Evolutionary conservation across 2,329 filamentous ascomycete genomes (phyloP).

Genomic region (Chaetomiaceae sp.): DNA sequence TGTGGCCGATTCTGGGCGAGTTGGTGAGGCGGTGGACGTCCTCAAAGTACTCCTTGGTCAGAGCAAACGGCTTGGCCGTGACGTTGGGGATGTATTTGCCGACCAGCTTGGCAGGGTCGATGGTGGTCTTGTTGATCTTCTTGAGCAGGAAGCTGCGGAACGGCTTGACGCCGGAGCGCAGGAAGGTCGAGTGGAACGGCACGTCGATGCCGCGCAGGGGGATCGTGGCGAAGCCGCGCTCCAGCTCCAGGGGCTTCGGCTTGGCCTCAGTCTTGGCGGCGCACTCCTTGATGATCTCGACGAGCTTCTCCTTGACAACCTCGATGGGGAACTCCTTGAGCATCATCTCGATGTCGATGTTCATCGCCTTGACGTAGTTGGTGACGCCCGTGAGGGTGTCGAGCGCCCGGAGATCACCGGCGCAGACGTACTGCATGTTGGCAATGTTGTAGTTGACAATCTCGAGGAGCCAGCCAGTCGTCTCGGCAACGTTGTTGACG

Average conservation of each 20-base stretch:
- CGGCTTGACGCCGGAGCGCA: conserved; percentile 96
- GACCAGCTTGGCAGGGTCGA: conserved; percentile 92
- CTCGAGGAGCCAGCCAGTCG: conserved; percentile 91
- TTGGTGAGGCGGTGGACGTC: conserved; percentile 95
- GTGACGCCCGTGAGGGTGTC: conserved; percentile 73
- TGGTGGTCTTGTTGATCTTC: conserved; percentile 99
- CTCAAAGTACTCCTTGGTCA: conserved; percentile 99
- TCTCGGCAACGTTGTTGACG: conserved; percentile 89
- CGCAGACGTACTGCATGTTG: conserved; percentile 71
- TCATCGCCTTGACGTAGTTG: conserved; percentile 94
- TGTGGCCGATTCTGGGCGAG: conserved; percentile 68
- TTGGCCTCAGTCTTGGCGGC: conserved; percentile 84
- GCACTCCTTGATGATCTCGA: conserved; percentile 85
- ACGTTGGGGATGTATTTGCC: conserved; percentile 99
- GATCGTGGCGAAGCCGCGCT: conserved; percentile 95
- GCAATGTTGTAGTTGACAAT: conserved; percentile 95
- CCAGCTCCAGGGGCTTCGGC: conserved; percentile 78
- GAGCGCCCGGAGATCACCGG: conserved; percentile 65
- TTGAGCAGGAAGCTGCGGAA: conserved; percentile 98
- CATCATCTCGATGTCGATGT: conserved; percentile 93
- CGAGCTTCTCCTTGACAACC: conserved; percentile 83
- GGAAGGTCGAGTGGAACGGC: conserved; percentile 97
- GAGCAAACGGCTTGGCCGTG: conserved; percentile 88
- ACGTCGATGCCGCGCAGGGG: conserved; percentile 96
- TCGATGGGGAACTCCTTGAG: conserved; percentile 83